Base-by-base conservation (phyloP, 768 basidiomycete genomes). In the Strobilomyces echinocephalus region DNA sequence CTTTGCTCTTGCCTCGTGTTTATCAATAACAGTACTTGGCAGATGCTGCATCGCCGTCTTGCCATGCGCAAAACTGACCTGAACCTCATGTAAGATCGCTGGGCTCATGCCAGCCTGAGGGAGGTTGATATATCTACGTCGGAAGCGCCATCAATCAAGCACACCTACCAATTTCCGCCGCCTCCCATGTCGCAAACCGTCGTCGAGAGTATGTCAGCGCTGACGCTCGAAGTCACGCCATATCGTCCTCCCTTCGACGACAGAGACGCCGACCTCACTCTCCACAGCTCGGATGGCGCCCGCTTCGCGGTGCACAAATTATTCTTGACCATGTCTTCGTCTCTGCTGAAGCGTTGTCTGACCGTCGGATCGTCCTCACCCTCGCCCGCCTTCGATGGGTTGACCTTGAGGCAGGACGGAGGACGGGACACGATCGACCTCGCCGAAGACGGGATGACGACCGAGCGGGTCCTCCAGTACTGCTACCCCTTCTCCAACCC, bases 291-390 rank as follows among this genome's bases (percentile, higher is more conserved):
- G 2, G 77, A 81, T 50, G 71, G 69, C 9, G 69, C 72, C 3
- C 58, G 69, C 9, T 80, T 81, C 59, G 74, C 71, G 33, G 67
- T 80, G 34, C 72, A 76, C 60, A 74, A 70, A 42, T 54, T 74
- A 41, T 70, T 76, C 34, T 58, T 82, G 35, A 68, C 69, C 34
- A 73, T 65, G 53, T 73, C 74, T 5, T 79, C 76, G 12, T 60
- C 73, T 2, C 65, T 79, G 16, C 72, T 79, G 47, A 69, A 69
- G 49, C 68, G 69, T 30, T 63, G 53, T 43, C 56, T 69, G n/a
- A 38, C 48, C 5, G 33, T 63, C 20, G 67, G 65, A 21, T 60
- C 65, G 0, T 49, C 69, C 18, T 71, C 68, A 3, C 69, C 69
- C 5, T 55, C 61, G 7, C 68, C 69, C 12, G 65, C 53, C 3